Base-by-base conservation (phyloP, 2,329 filamentous ascomycete genomes). In the Colletotrichum somersetense region DNA sequence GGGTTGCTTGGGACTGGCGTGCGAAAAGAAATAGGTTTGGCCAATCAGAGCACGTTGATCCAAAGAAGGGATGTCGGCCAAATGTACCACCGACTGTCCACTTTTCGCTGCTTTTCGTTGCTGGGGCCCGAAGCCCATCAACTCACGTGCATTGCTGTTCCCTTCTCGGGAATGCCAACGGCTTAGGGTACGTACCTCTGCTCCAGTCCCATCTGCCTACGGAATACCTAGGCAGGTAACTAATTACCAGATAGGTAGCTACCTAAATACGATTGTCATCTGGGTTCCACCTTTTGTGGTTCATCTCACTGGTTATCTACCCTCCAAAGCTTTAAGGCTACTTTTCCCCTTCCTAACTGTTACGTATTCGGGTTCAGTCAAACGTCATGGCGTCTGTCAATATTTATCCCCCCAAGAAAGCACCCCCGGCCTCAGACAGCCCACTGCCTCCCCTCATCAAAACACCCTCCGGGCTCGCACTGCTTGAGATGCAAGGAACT, bases 401-500 rank as follows among this genome's bases (percentile, higher is more conserved):
- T 42, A 81, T 89, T 20, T 80, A 88, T 72, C 84, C 83, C 11
- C 80, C 76, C 1, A 76, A 77, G 30, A 69, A 76, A 18, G 67
- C 70, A 26, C 48, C 73, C n/a, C 38, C 76, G 7, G 53, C 74
- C n/a, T 65, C 77, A 1, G 52, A 68, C 40, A 87, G 82, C 70
- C 91, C 93, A 5, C 89, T 98, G 5, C 96, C 96, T 1, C 81
- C 88, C n/a, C 87, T 97, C 74, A 89, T 98, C 20, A 93, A 95
- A 77, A 98, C 96, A 0, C 96, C 96, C 0, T 91, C 93, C 0
- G 96, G 96, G 62, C 89, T 98, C 52, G 96, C 96, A 23, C 87
- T 99, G 57, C 86, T 99, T 69, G 96, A 98, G 83, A 89, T 99
- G 18, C 96, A 99, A 85, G 96, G 95, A 73, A 94, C 90, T 18